Base-by-base conservation (phyloP, 78 protist genomes). In the Monosiga brevicollis region DNA sequence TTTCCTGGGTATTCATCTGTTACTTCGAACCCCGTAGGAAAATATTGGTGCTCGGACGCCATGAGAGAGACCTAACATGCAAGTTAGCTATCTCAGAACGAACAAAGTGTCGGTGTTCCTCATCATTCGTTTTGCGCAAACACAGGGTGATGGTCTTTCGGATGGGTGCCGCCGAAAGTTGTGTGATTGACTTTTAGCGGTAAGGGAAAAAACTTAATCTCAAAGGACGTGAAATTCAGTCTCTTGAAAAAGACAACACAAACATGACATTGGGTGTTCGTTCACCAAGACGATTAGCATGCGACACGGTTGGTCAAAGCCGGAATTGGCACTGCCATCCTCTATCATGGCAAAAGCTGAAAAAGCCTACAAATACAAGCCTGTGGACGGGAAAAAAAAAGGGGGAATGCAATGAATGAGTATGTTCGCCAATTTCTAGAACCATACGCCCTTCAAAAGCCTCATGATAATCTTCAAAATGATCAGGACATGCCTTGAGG, bases 401-500 rank as follows among this genome's bases (percentile, higher is more conserved):
- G n/a, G n/a, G n/a, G n/a, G n/a, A 1, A 15, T 6, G 2, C 42
- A 22, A 1, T 22, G 77, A 36, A 15, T 22, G 39, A 9, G 39
- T 1, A 39, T 1, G 20, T 1, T 32, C 40, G 77, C 15, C 41
- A 1, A 22, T 1, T 2, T 2, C 25, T 22, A 1, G 2, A 32
- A 2, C 35, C 11, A 9, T 9, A 40, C 79, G 22, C 75, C 29
- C 92, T 86, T 97, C 97, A 93, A 98, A 97, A 80, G 97, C 99
- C 83, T 95, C 97, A 29, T 97, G 95, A 79, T 98, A 99, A 39
- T 83, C 29, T 39, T 98, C 99, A 11, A 99, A 91, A 20, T 99
- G 99, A 70, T 99, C 99, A 22, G 87, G 97, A 99, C 6, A 97
- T 83, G 90, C 97, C 99, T 9, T 83, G 38, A 32, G 99, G 99